Evolutionary conservation across 2,329 filamentous ascomycete genomes (phyloP).

Genomic region (Ceratocystis cacaofunesta): DNA sequence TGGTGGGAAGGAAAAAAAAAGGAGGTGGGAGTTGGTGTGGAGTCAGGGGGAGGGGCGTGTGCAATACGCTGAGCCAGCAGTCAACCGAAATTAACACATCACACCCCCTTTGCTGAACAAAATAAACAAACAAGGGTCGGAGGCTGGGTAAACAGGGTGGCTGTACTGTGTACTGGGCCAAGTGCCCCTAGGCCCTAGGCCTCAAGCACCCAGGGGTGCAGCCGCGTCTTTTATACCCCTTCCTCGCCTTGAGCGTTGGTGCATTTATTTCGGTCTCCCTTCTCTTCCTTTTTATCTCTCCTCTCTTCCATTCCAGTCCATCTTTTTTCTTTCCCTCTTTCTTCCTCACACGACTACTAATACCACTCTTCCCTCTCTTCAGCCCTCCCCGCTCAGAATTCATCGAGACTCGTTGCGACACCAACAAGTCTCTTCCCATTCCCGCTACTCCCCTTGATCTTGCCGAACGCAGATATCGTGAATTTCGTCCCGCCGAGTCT

Average conservation of each 20-base stretch:
- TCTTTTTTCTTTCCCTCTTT: neutral
- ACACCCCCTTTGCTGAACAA: constrained; percentile 5
- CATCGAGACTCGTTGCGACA: constrained; percentile 51
- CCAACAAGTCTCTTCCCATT: constrained; percentile 38
- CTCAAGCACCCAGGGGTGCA: neutral
- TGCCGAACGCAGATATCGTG: constrained; percentile 51
- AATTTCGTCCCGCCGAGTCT: constrained; percentile 27
- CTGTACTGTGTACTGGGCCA: constrained; percentile 1
- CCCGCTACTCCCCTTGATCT: constrained; percentile 41
- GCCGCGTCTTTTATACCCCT: constrained; percentile 13
- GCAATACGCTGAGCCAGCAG: neutral
- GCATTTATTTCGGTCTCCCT: constrained; percentile 2
- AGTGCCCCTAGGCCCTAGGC: no score
- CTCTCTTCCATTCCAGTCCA: constrained; percentile 3
- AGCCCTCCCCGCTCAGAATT: constrained; percentile 30
- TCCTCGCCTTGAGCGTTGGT: constrained; percentile 10
- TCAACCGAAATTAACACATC: constrained; percentile 2
- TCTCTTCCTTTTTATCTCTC: neutral
- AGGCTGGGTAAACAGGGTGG: constrained; percentile 9
- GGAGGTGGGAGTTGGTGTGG: neutral
- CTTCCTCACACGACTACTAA: constrained; percentile 30
- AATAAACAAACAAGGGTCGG: constrained; percentile 16
- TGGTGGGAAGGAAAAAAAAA: constrained; percentile 4
- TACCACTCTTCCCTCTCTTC: constrained; percentile 17
- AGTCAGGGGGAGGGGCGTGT: neutral